Base-by-base conservation (phyloP, 495 filamentous ascomycete genomes). In the Tirmania nivea region DNA sequence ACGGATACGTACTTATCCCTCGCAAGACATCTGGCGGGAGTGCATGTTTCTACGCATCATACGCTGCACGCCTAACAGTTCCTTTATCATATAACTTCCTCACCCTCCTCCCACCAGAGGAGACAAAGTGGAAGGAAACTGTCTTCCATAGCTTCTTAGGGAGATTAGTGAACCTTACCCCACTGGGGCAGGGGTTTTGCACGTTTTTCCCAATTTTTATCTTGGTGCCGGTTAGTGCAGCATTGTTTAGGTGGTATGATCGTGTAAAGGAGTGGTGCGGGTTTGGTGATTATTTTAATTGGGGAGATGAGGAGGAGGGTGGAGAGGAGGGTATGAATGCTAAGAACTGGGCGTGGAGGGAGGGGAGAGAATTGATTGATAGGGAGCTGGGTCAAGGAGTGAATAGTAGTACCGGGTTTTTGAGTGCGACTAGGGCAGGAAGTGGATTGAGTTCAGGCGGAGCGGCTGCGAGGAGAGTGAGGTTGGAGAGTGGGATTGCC, bases 51-150 rank as follows among this genome's bases (percentile, higher is more conserved):
- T 97, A 94, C 67, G 80, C 86, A 10, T 78, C 80, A 34, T 84
- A 94, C 58, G 83, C 94, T 31, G 88, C 90, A 9, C 79, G 83
- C 51, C 74, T 97, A 34, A 92, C 84, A 35, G 86, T 95, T 5
- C 90, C 90, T 3, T 74, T 96, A 16, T 79, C 84, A 17, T 95
- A 92, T 73, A 95, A 97, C 66, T 95, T 97, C 62, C 74, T 93
- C 64, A 93, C 87, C 3, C 87, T 95, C 59, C 65, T 94, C 17
- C 79, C 81, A 8, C 74, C 69, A 20, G 68, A 66, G 7, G 70
- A 89, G 35, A 85, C 83, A 60, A 63, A 71, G 42, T 65, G 72
- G 37, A 45, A 59, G 20, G 61, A 67, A 14, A 94, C 86, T 9
- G 77, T 81, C 0, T 97, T 94, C 68, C 90, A 92, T 63, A 65